Evolutionary conservation across 208 protist genomes (phyloP), one percentile per base, ranked within the genome.

Genomic region (Leishmania aethiopica): DNA sequence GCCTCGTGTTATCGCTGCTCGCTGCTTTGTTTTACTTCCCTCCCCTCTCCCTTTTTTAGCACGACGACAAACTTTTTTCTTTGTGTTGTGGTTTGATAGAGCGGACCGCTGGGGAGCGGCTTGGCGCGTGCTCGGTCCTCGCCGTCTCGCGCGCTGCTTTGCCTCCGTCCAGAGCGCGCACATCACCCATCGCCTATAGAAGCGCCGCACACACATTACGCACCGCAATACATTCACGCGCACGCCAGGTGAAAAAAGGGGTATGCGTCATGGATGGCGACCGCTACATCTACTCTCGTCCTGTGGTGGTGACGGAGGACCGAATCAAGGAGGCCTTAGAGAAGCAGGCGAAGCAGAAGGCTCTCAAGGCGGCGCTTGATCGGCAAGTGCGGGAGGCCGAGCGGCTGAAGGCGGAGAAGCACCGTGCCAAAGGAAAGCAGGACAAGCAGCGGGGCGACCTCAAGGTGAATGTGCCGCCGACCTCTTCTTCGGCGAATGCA

Each of bases 261-360:
- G 49, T 57, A 22, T 55, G 66, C 45, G 78, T 55, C 2, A 80
- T 87, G 51, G 73, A 82, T 15, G 67, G 72, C 11, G 82, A 84
- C 5, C 78, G 83, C 70, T 79, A 83, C 57, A 75, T 87, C 47
- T 92, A 92, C 77, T 70, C 89, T 28, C 86, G 86, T 62, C 94
- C 92, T 17, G 74, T 90, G 19, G 60, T 86, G 40, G 79, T 95
- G 69, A 94, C 93, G 19, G 92, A 95, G 78, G 92, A 95, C 75
- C 84, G 86, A 37, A 60, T 95, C 28, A 86, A 85, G 55, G 93
- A 91, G 75, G 89, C 90, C 4, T 67, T 90, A 6, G 81, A 85
- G 35, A 95, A 93, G 64, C 88, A 92, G 55, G 84, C 84, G 67
- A 96, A 95, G 59, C 94, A 95, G 71, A 81, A 85, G 59, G 90